Percentiles rank a stretch among this genome's conserved stretches.
These are phyloP conservation scores for Botrytis sinoallii DNA, from an alignment of 2,329 filamentous ascomycete species.

Conservation along the genomic window DNA sequence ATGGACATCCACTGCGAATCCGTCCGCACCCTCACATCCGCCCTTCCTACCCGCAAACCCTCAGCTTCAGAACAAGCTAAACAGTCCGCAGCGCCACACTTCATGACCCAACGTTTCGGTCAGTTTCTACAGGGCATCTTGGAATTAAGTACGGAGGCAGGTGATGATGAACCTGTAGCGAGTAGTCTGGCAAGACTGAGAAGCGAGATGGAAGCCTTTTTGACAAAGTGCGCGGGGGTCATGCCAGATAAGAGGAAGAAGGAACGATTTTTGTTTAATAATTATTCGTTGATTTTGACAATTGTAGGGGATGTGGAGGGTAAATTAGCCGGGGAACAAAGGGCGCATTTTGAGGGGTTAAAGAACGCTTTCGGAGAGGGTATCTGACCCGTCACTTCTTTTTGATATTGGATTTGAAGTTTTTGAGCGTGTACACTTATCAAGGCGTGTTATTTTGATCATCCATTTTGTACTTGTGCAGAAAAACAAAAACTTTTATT, in stretches of 20 bases:
- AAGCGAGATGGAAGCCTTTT: constrained; percentile 77
- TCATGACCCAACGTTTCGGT: constrained; percentile 91
- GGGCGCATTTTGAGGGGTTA: constrained; percentile 68
- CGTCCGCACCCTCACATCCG: constrained; percentile 61
- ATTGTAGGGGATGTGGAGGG: constrained; percentile 79
- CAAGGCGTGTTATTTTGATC: background rate
- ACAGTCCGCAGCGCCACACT: constrained; percentile 79
- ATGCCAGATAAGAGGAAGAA: constrained; percentile 78
- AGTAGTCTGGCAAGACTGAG: constrained; percentile 75
- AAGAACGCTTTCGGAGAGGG: constrained; percentile 55
- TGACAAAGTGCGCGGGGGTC: constrained; percentile 71
- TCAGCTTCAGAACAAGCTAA: constrained; percentile 53
- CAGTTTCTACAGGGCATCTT: constrained; percentile 87
- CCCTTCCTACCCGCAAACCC: constrained; percentile 44
- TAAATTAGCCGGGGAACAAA: constrained; percentile 71
- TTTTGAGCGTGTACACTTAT: constrained; percentile 15
- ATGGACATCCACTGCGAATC: constrained; percentile 94
- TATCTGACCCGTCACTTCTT: constrained; percentile 16
- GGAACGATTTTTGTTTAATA: constrained; percentile 89
- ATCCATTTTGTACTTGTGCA: background rate
- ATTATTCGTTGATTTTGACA: constrained; percentile 90
- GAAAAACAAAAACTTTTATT: constrained; percentile 9
- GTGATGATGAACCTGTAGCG: constrained; percentile 89
- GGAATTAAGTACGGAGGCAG: constrained; percentile 79
- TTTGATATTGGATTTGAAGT: background rate